Percentiles rank a stretch among this genome's conserved stretches.
Evolutionary conservation across 2,329 filamentous ascomycete species (phyloP).

Genomic region (Fusarium poae): DNA sequence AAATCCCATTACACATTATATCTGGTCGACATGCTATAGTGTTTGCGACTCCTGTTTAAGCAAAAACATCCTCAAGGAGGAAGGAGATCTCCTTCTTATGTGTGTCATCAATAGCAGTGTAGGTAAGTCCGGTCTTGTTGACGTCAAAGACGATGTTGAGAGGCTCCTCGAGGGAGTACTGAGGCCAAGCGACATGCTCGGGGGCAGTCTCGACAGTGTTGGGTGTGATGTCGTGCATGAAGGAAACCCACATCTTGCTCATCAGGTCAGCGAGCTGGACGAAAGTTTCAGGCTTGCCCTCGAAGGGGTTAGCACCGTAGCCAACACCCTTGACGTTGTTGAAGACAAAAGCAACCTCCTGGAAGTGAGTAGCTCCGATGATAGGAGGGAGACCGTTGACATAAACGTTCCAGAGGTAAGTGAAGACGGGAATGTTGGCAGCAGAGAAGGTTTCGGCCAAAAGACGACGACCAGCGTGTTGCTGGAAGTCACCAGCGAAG

Average conservation of each 20-base stretch:
- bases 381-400: slow-evolving; percentile 61
- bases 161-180: slow-evolving; percentile 57
- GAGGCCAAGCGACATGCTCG: slow-evolving; percentile 55
- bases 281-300: slow-evolving; percentile 55
- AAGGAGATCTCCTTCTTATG: slow-evolving; percentile 58
- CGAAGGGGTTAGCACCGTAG: slow-evolving; percentile 54
- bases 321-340: slow-evolving; percentile 62
- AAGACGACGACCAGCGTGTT: slow-evolving; percentile 68
- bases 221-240: slow-evolving; percentile 47
- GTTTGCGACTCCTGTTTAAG: background rate
- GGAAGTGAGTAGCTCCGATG: slow-evolving; percentile 45
- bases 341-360: slow-evolving; percentile 48
- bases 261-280: slow-evolving; percentile 60
- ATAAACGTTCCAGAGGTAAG: slow-evolving; percentile 68
- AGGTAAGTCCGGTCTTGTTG: slow-evolving; percentile 57
- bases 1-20: slow-evolving; percentile 16
- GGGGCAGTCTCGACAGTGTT: slow-evolving; percentile 13
- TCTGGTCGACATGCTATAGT: background rate
- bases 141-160: slow-evolving; percentile 65
- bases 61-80: slow-evolving; percentile 47
- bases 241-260: slow-evolving; percentile 65
- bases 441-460: slow-evolving; percentile 65
- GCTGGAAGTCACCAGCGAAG: slow-evolving; percentile 65
- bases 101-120: slow-evolving; percentile 61
- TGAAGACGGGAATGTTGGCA: slow-evolving; percentile 56